phyloP scores from a whole-genome alignment of 2,329 filamentous ascomycete genomes.

The Ceratocystis variospora region DNA sequence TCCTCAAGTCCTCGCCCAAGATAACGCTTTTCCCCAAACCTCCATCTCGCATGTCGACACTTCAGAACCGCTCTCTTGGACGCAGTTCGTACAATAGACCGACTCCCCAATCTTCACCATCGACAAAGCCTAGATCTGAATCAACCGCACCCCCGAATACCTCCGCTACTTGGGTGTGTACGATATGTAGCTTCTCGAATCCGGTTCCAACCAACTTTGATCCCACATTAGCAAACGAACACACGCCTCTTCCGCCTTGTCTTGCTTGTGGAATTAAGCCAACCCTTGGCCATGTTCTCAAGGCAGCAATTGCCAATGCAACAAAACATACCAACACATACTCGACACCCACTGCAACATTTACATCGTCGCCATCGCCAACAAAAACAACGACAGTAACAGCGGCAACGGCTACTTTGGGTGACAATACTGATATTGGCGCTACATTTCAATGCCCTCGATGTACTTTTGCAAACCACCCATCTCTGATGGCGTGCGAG shows the following conservation, averaged over 20 bases:
- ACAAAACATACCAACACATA: conserved; percentile 34
- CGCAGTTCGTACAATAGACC: neutral
- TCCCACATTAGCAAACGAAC: conserved; percentile 60
- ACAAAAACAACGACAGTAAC: neutral
- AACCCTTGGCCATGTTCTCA: conserved; percentile 64
- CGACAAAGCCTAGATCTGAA: neutral
- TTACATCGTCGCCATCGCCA: no score
- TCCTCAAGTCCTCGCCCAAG: conserved; percentile 89
- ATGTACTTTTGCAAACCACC: conserved; percentile 90
- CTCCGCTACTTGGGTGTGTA: conserved; percentile 82
- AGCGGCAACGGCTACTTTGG: neutral
- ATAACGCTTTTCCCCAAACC: conserved; percentile 79
- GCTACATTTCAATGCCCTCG: conserved; percentile 54
- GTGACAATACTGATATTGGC: conserved; percentile 16
- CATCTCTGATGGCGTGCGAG: conserved; percentile 72
- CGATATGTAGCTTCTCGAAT: conserved; percentile 91
- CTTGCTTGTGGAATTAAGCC: conserved; percentile 91
- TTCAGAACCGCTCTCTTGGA: conserved; percentile 6
- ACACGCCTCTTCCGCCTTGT: conserved; percentile 74
- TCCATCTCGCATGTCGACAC: conserved; percentile 40
- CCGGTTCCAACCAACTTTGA: conserved; percentile 89
- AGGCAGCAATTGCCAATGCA: conserved; percentile 69
- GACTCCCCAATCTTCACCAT: neutral
- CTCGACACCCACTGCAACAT: neutral
- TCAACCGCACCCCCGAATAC: conserved; percentile 25